A percentile compares a stretch with the other conserved stretches of the same genome.
Evolutionary conservation across 2,329 filamentous ascomycete species (phyloP).

Genomic region (Dothiorella sarmentorum): DNA sequence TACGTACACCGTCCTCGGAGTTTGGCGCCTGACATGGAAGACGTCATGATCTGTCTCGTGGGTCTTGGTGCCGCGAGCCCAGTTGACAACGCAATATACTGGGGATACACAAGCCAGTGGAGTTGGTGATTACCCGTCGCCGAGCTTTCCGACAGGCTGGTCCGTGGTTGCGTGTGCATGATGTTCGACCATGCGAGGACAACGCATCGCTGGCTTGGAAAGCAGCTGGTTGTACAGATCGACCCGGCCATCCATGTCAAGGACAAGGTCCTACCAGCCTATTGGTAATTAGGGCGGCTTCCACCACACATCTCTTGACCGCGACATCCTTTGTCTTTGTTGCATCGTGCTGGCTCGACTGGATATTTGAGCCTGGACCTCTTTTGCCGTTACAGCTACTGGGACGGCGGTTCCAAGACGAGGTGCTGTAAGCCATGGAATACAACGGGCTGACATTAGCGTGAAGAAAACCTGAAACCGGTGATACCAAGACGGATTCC

Average conservation of each 20-base stretch:
- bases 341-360: neutral
- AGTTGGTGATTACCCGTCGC: slow-evolving; percentile 65
- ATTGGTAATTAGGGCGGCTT: slow-evolving; percentile 48
- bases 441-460: slow-evolving; percentile 32
- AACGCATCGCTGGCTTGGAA: slow-evolving; percentile 1
- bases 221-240: slow-evolving; percentile 31
- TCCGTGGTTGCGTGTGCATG: neutral
- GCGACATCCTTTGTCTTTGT: neutral
- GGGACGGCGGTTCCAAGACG: slow-evolving; percentile 52
- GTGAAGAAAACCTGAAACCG: neutral
- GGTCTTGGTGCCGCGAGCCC: slow-evolving; percentile 55
- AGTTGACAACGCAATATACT: slow-evolving; percentile 54
- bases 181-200: neutral
- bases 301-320: slow-evolving; percentile 35
- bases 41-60: slow-evolving; percentile 61
- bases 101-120: slow-evolving; percentile 66
- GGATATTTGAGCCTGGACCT: too few relatives aligned
- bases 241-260: slow-evolving; percentile 42
- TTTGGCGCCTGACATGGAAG: slow-evolving; percentile 48
- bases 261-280: slow-evolving; percentile 35
- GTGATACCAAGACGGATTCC: neutral
- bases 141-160: slow-evolving; percentile 56
- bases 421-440: slow-evolving; percentile 43
- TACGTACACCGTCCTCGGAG: slow-evolving; percentile 36
- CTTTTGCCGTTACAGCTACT: slow-evolving; percentile 55